Percentiles rank a stretch among this genome's conserved stretches.
phyloP scores from a whole-genome alignment of 148 eudicot genomes.

The Diospyros lotus region DNA sequence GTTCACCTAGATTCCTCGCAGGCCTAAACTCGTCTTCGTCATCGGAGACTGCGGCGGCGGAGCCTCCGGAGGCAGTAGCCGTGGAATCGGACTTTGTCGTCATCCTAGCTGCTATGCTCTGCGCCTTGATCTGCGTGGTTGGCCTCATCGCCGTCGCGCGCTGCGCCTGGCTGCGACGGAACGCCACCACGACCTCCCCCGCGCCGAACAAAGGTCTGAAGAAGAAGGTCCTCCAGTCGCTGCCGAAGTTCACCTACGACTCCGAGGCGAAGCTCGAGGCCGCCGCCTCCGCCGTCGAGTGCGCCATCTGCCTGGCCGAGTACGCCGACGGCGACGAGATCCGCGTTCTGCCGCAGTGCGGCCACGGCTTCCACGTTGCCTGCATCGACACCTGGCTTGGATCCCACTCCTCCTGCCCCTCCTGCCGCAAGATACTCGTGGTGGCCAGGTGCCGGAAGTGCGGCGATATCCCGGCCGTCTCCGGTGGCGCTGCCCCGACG shows the following conservation, averaged over 20 bases:
- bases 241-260: constrained; percentile 20
- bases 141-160: constrained; percentile 40
- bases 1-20: constrained; percentile 10
- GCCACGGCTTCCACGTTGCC: constrained; percentile 31
- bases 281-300: not conserved
- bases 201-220: constrained; percentile 17
- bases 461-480: constrained; percentile 11
- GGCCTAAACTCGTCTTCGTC: constrained; percentile 4
- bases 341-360: constrained; percentile 21
- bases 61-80: constrained; percentile 28
- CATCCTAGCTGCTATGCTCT: constrained; percentile 40
- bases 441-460: constrained; percentile 16
- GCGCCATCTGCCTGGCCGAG: constrained; percentile 21
- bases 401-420: constrained; percentile 27
- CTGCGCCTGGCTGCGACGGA: constrained; percentile 36
- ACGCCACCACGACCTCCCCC: constrained; percentile 7
- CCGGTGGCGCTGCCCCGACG: not conserved
- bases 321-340: constrained; percentile 19
- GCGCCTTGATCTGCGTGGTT: constrained; percentile 38
- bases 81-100: constrained; percentile 42
- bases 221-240: constrained; percentile 18
- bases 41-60: not conserved
- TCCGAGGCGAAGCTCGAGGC: not conserved
- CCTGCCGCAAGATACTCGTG: constrained; percentile 17
- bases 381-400: constrained; percentile 38